Base-by-base conservation (phyloP, 2,329 filamentous ascomycete species). In the Ophiostoma pallidulum region DNA sequence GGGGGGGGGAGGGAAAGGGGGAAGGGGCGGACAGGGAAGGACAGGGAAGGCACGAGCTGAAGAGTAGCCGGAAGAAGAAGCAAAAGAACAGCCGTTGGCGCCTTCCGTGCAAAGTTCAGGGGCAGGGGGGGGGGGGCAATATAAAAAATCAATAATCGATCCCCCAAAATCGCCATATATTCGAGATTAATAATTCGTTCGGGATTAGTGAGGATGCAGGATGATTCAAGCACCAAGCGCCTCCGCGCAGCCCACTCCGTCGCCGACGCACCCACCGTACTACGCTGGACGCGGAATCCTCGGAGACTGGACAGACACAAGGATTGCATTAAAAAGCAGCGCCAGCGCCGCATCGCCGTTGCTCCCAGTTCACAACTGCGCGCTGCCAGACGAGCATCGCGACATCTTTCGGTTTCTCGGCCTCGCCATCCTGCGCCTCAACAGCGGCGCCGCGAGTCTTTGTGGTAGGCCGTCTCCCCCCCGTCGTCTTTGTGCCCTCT, bases 251-350 rank as follows among this genome's bases (percentile, higher is more conserved):
- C n/a, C n/a, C n/a, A n/a, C n/a, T n/a, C 22, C 32, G 22, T 36
- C 10, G 20, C n/a, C 32, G 32, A 28, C n/a, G 28, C 32, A 28
- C 7, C n/a, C n/a, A n/a, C n/a, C n/a, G n/a, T n/a, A n/a, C n/a
- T n/a, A n/a, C n/a, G n/a, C n/a, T n/a, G n/a, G n/a, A n/a, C n/a
- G n/a, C n/a, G n/a, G n/a, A n/a, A n/a, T n/a, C n/a, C n/a, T n/a
- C n/a, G n/a, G n/a, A n/a, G n/a, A n/a, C n/a, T n/a, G n/a, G n/a
- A n/a, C n/a, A n/a, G n/a, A n/a, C n/a, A n/a, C n/a, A n/a, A n/a
- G n/a, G n/a, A 28, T 33, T 24, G 24, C 33, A 46, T 46, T 46
- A 46, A 20, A 18, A 46, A 46, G 35, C 43, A 39, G 19, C 26
- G 36, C 33, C 26, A 28, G 41, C 31, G 31, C 18, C 24, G 24